Evolutionary conservation across 352 stramenopile genomes (phyloP), one percentile per base, ranked within the genome.

Genomic region (Pythium phragmitis): DNA sequence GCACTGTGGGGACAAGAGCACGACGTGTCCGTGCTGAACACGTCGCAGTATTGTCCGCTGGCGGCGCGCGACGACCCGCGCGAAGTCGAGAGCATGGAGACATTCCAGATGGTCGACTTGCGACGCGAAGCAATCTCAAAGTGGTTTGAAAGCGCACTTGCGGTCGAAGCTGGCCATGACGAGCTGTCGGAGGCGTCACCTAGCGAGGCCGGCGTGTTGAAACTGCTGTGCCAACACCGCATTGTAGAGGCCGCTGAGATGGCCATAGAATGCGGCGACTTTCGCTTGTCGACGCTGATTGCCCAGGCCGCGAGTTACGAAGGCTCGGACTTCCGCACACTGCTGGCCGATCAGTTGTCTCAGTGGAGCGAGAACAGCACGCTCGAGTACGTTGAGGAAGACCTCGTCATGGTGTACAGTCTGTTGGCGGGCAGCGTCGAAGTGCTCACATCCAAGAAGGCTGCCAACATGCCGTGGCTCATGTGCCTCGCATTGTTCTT

Each of bases 1-100:
- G 79, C 85, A 46, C 66, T 94, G 21, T 94, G 83, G 80, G 85
- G 85, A 14, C 83, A 92, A 71, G 85, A 94, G 43, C 77, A 91
- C 64, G 68, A 70, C 12, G 70, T 68, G 6, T 39, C 57, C 19
- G 26, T 41, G 19, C 13, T 66, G 14, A 70, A 65, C 50, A 46
- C 46, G 16, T 49, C 45, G 7, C 56, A 70, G 16, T 61, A 68
- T 34, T 81, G 76, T 21, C 76, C 74, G 34, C 70, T 89, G 3
- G 79, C 79, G 43, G 83, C 77, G 43, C 77, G 79, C 43, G 79
- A 92, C 56, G 76, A 88, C 46, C 70, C 80, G 9, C 77, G 70
- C 47, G 83, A 87, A 64, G 59, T 82, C 26, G 83, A 92, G 61
- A 88, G 70, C 36, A 57, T 88, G 39, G 76, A 90, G 61, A 87